Percentiles rank a stretch among this genome's conserved stretches.
phyloP scores from a whole-genome alignment of 345 rosid species.

The Tarenaya hassleriana region DNA sequence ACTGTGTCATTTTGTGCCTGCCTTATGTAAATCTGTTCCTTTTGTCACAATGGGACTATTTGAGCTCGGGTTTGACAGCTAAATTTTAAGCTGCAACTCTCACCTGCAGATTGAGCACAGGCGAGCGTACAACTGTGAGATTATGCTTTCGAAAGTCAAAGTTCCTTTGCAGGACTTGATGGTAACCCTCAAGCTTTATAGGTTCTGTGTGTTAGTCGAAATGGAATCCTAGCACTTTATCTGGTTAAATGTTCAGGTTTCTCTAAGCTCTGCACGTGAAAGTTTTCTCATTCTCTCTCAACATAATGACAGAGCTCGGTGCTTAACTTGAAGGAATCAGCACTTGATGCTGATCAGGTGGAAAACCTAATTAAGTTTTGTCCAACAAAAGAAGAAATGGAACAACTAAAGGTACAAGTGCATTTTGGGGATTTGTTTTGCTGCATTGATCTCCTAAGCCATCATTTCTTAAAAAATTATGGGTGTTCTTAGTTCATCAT shows the following conservation, averaged over 20 bases:
- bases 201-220: conserved; percentile 19
- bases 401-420: conserved; percentile 58
- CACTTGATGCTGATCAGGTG: conserved; percentile 78
- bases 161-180: conserved; percentile 73
- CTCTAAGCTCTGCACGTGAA: neutral
- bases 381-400: conserved; percentile 95
- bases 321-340: conserved; percentile 73
- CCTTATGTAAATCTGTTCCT: conserved; percentile 4
- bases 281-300: conserved; percentile 12
- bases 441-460: neutral
- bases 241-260: conserved; percentile 4
- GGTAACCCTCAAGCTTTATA: conserved; percentile 39
- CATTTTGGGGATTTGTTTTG: neutral
- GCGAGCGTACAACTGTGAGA: conserved; percentile 94
- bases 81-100: conserved; percentile 12
- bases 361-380: conserved; percentile 85
- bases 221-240: conserved; percentile 11
- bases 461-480: neutral
- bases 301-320: conserved; percentile 53
- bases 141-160: conserved; percentile 98
- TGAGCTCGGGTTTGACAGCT: conserved; percentile 9
- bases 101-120: conserved; percentile 76
- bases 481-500: conserved; percentile 17
- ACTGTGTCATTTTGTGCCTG: conserved; percentile 4
- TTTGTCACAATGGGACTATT: neutral